phyloP scores from a whole-genome alignment of 78 protist genomes.

The Anaeramoeba ignava region DNA sequence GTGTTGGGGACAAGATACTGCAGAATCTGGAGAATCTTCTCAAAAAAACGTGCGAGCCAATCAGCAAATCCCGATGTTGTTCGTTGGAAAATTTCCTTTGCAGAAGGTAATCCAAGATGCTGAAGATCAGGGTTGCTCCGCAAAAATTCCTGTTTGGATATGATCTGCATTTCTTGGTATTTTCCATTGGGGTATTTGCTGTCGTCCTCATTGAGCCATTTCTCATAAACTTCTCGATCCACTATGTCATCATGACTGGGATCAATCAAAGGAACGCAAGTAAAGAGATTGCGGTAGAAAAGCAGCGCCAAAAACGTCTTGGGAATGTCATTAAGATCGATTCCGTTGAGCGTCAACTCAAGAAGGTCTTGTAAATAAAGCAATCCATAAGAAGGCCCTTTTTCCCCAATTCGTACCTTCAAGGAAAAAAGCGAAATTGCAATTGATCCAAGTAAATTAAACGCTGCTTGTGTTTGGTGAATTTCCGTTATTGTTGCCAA shows the following conservation, averaged over 20 bases:
- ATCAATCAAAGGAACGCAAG: neutral
- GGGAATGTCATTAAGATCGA: neutral
- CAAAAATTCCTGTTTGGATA: neutral
- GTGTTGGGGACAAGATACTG: neutral
- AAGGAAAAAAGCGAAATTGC: neutral
- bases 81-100: neutral
- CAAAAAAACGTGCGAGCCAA: neutral
- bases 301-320: neutral
- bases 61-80: neutral
- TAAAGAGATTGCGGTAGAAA: neutral
- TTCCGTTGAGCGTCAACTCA: neutral
- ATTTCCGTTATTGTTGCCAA: neutral
- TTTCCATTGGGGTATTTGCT: neutral
- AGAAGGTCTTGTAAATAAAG: neutral
- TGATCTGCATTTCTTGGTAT: neutral
- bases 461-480: neutral
- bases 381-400: neutral
- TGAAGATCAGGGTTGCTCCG: no score
- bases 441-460: neutral
- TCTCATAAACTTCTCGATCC: neutral
- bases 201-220: no score
- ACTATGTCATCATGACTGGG: neutral
- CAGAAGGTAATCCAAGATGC: no score
- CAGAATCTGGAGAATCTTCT: neutral
- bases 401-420: neutral